Evolutionary conservation across 2,329 filamentous ascomycete species (phyloP), one percentile per base, ranked within the genome.

Genomic region (Ophiostoma sp.): DNA sequence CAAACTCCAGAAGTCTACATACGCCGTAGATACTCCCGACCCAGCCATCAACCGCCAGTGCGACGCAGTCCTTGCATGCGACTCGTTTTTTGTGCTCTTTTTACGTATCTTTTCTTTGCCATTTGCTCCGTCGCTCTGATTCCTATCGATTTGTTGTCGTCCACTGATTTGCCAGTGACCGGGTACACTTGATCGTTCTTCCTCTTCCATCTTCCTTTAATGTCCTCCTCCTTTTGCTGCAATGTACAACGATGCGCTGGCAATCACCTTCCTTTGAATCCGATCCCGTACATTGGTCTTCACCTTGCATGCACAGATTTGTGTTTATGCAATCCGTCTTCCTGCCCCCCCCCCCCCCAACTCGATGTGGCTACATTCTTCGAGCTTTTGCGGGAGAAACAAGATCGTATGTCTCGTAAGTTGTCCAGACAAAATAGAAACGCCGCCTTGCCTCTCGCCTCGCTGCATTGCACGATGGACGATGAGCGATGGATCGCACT

Each of bases 261-360:
- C 59, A 39, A 63, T 63, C 59, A 63, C 59, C 8, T 63, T 63
- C 59, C 59, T 39, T 22, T 63, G 59, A 36, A 22, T 63, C 39
- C 31, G 59, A 36, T 39, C 31, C 59, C 31, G 59, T 19, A 63
- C 59, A 63, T 63, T 63, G 59, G 59, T 39, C 59, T 22, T 63
- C 59, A 39, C 59, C 31, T 19, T 39, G 59, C 59, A 63, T 63
- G 31, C 59, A 22, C n/a, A 36, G 31, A 63, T 63, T 57, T 63
- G 59, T 19, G 6, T 39, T 39, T 39, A 39, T 39, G 19, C 59
- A 39, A n/a, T 52, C 48, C 19, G 19, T 52, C 22, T 52, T 19
- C 15, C 19, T 42, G 39, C 39, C 15, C 9, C 48, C 19, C n/a
- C n/a, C n/a, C n/a, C n/a, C n/a, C n/a, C n/a, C n/a, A 31, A 15